phyloP scores from a whole-genome alignment of 495 filamentous ascomycete species.

The Aspergillus coremiiformis region DNA sequence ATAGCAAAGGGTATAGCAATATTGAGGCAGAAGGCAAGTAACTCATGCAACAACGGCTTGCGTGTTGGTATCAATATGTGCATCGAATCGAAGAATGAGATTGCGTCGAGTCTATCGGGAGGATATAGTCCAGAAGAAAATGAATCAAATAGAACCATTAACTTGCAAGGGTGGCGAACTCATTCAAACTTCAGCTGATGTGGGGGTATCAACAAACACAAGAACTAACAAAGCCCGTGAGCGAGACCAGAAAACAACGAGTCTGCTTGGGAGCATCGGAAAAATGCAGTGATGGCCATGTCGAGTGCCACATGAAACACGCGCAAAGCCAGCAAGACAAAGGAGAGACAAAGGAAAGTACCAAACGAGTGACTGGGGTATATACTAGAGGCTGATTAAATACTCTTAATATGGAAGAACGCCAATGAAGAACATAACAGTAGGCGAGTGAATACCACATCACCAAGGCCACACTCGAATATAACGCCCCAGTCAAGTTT shows the following conservation, averaged over 20 bases:
- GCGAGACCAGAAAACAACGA: constrained; percentile 7
- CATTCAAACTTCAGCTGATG: constrained; percentile 28
- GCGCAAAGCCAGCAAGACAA: constrained; percentile 6
- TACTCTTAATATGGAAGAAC: not conserved
- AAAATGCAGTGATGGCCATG: constrained; percentile 7
- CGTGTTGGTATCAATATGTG: constrained; percentile 12
- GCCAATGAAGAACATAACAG: not conserved
- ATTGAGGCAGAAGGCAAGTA: constrained; percentile 1
- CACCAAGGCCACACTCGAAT: not conserved
- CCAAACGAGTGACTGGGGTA: constrained; percentile 27
- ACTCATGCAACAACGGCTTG: not conserved
- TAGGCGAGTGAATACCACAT: constrained; percentile 1
- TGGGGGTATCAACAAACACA: constrained; percentile 40
- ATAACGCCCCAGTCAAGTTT: not conserved
- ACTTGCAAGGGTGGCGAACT: constrained; percentile 11
- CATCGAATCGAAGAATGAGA: constrained; percentile 13
- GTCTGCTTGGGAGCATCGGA: constrained; percentile 1
- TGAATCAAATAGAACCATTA: constrained; percentile 7
- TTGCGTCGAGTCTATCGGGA: constrained; percentile 14
- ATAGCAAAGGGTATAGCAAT: not conserved
- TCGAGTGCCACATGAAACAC: constrained; percentile 4
- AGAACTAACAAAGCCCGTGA: constrained; percentile 16
- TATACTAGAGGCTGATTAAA: constrained; percentile 15
- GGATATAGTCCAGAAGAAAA: constrained; percentile 2
- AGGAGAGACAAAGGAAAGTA: constrained; percentile 23